These are phyloP conservation scores for Secale cereale DNA, from an alignment of 176 grass and related monocot species.

Conservation along the genomic window DNA sequence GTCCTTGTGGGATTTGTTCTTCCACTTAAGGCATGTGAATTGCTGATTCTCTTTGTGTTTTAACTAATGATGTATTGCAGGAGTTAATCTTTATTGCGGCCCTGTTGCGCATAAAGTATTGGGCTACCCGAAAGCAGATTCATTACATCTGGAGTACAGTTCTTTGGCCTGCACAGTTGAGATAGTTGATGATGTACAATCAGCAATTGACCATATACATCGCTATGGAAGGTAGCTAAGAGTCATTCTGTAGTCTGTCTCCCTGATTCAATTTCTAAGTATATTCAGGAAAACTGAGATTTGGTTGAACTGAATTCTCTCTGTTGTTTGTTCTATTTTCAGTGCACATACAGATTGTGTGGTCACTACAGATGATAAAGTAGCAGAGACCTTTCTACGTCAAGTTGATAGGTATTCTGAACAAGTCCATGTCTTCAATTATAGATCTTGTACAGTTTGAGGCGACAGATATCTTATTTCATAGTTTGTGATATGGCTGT, in stretches of 20 bases:
- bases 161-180: conserved; percentile 83
- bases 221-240: conserved; percentile 72
- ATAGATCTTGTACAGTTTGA: conserved; percentile 1
- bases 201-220: conserved; percentile 93
- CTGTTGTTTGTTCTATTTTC: conserved; percentile 16
- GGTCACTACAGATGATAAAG: conserved; percentile 58
- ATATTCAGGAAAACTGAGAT: background rate
- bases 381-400: conserved; percentile 64
- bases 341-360: conserved; percentile 96
- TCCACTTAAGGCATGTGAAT: conserved; percentile 3
- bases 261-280: background rate
- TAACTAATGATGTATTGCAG: conserved; percentile 37
- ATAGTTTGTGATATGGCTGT: background rate
- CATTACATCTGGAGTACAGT: conserved; percentile 82
- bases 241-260: background rate
- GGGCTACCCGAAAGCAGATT: conserved; percentile 53
- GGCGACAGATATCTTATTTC: background rate
- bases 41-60: background rate
- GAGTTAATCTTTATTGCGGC: conserved; percentile 76
- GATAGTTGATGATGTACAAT: conserved; percentile 81
- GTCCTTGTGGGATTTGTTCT: background rate
- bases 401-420: conserved; percentile 84
- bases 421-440: background rate
- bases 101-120: conserved; percentile 51
- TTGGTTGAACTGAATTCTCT: conserved; percentile 3